These are phyloP conservation scores for Coniosporium uncinatum DNA, from an alignment of 2,329 filamentous ascomycete species.

Conservation along the genomic window DNA sequence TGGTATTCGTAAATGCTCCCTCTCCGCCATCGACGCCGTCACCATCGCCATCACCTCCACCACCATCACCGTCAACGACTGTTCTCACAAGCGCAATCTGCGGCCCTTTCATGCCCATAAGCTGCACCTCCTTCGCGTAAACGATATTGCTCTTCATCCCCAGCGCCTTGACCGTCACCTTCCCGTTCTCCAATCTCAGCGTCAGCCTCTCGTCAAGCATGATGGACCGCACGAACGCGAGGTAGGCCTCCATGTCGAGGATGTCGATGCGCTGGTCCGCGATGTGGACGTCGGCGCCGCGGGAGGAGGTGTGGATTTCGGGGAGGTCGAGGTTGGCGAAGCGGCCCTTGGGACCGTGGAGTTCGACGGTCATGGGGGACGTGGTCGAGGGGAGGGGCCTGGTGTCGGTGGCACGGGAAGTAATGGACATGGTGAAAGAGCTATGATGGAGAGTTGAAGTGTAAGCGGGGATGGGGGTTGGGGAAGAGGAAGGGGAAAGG, in stretches of 20 bases:
- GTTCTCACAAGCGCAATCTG: slow-evolving; percentile 7
- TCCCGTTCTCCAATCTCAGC: slow-evolving; percentile 8
- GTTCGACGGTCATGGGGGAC: slow-evolving; percentile 7
- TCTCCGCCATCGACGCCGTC: too few relatives aligned
- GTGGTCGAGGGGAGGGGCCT: slow-evolving; percentile 7
- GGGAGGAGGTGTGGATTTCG: slow-evolving; percentile 6
- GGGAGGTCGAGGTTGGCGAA: slow-evolving; percentile 8
- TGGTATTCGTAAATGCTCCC: slow-evolving; percentile 3
- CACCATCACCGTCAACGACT: not conserved
- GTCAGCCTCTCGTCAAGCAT: slow-evolving; percentile 8
- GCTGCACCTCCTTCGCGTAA: slow-evolving; percentile 7
- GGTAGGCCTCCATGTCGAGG: slow-evolving; percentile 7
- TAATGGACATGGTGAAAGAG: slow-evolving; percentile 8
- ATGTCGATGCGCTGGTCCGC: slow-evolving; percentile 6
- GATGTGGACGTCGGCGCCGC: slow-evolving; percentile 6
- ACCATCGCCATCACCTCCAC: too few relatives aligned
- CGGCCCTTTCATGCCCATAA: slow-evolving; percentile 8
- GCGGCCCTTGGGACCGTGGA: slow-evolving; percentile 7
- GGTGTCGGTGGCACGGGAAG: slow-evolving; percentile 5
- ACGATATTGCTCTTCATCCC: slow-evolving; percentile 7
- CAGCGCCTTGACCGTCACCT: slow-evolving; percentile 8
- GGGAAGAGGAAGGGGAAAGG: too few relatives aligned
- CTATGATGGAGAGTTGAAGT: not conserved
- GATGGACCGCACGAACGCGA: slow-evolving; percentile 7
- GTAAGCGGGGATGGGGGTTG: too few relatives aligned